Evolutionary conservation across 2,329 filamentous ascomycete species (phyloP), one percentile per base, ranked within the genome.

Genomic region (Dactylellina cionopaga): DNA sequence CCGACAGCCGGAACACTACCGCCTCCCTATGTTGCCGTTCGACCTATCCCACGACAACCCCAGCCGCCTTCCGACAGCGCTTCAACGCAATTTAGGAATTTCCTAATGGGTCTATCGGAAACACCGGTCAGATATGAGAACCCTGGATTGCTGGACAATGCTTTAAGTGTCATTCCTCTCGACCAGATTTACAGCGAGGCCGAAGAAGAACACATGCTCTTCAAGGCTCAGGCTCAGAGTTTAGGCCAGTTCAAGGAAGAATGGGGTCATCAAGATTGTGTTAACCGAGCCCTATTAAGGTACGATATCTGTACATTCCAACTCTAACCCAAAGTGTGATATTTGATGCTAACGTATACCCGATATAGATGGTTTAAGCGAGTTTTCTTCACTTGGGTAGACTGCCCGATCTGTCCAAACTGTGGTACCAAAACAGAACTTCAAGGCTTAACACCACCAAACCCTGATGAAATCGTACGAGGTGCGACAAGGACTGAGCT

Each of bases 221-320:
- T 96, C 76, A 88, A 90, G 78, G 95, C 92, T 31, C 89, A 96
- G 80, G 94, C 94, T 29, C 90, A 90, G 79, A 96, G 92, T 76
- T 88, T 96, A 83, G 91, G 91, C 17, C 88, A 90, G 64, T 91
- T 89, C 62, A 90, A 90, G 80, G 87, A 93, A 1, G 90, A 92
- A 83, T 98, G 94, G 94, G 94, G 93, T 65, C 97, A 98, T 79
- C 94, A 98, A 81, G 95, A 99, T 82, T 99, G 94, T 80, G 92
- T 97, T 62, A 90, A 98, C 78, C 87, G 91, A 76, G 92, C 94
- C 72, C 84, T 98, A 75, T 84, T 98, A 78, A 89, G 88, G 90
- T 92, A 83, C 77, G 88, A 70, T 27, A 49, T 77, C 55, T 75
- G 69, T 69, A 24, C 17, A 35, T 37, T 31, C 33, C 24, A 17